Evolutionary conservation across 108 stramenopile genomes (phyloP).

Genomic region (Nitzschia palea): DNA sequence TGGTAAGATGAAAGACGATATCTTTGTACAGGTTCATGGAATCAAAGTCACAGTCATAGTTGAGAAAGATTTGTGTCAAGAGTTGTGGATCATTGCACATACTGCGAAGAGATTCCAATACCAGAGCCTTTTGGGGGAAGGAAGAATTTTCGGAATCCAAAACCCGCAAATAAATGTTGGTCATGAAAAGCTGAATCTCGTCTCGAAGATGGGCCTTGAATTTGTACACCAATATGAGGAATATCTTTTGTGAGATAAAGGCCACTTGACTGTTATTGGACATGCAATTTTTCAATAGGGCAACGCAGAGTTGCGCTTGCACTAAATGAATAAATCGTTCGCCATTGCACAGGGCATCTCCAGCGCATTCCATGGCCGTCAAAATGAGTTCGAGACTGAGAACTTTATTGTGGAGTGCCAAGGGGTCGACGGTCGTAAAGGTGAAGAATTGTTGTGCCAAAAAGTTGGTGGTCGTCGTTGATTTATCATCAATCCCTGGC

Average conservation of each 20-base stretch:
- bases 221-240: slow-evolving; percentile 87
- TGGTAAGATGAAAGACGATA: slow-evolving; percentile 88
- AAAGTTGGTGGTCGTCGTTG: slow-evolving; percentile 22
- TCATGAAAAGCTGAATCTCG: slow-evolving; percentile 97
- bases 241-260: slow-evolving; percentile 92
- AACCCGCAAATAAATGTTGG: slow-evolving; percentile 94
- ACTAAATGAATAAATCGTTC: slow-evolving; percentile 92
- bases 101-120: slow-evolving; percentile 90
- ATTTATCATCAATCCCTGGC: slow-evolving; percentile 61
- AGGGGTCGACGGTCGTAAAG: slow-evolving; percentile 60
- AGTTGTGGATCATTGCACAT: slow-evolving; percentile 86
- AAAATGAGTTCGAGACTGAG: slow-evolving; percentile 93
- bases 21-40: slow-evolving; percentile 91
- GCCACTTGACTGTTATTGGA: slow-evolving; percentile 90
- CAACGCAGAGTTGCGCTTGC: slow-evolving; percentile 89
- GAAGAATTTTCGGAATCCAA: slow-evolving; percentile 94
- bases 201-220: slow-evolving; percentile 92
- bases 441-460: slow-evolving; percentile 36
- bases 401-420: slow-evolving; percentile 88
- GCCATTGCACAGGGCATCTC: slow-evolving; percentile 74
- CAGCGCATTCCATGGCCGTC: slow-evolving; percentile 78
- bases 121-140: slow-evolving; percentile 93
- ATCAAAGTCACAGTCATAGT: slow-evolving; percentile 98
- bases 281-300: slow-evolving; percentile 96
- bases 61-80: slow-evolving; percentile 96